Conservation (phyloP, 768 basidiomycete genomes). For the Mycena latifolia region DNA sequence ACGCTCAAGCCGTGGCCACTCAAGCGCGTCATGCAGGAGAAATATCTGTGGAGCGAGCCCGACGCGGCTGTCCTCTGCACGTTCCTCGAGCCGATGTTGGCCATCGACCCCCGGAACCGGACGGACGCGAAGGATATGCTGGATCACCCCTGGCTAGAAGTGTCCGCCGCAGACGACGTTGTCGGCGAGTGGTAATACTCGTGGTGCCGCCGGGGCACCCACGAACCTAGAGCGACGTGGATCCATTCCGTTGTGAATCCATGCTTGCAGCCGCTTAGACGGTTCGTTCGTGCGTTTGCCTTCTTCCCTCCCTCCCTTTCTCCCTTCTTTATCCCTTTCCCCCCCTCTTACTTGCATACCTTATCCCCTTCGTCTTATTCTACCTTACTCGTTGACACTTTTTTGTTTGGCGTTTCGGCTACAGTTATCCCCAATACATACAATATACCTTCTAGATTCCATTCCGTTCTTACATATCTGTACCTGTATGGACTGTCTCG, state of each 20-base stretch:
- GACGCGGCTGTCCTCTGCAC: slow-evolving; percentile 71
- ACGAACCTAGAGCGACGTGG: slow-evolving; percentile 23
- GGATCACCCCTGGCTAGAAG: slow-evolving; percentile 79
- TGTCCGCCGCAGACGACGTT: slow-evolving; percentile 53
- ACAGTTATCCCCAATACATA: slow-evolving; percentile 22
- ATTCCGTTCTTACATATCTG: slow-evolving; percentile 16
- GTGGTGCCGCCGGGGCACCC: neutral
- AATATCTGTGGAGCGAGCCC: slow-evolving; percentile 77
- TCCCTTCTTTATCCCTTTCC: too few species aligned
- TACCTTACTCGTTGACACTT: slow-evolving; percentile 27
- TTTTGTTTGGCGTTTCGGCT: slow-evolving; percentile 7
- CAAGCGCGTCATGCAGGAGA: slow-evolving; percentile 88
- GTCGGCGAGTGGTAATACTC: slow-evolving; percentile 58
- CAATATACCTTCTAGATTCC: slow-evolving; percentile 33
- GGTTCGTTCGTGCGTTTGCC: slow-evolving; percentile 7
- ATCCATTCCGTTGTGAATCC: neutral
- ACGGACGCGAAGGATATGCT: slow-evolving; percentile 80
- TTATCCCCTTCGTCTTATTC: slow-evolving; percentile 27
- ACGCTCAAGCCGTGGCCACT: slow-evolving; percentile 87
- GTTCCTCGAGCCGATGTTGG: slow-evolving; percentile 84
- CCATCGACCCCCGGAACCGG: slow-evolving; percentile 75
- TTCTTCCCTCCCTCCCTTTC: neutral
- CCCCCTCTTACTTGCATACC: neutral
- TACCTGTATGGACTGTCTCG: slow-evolving; percentile 27
- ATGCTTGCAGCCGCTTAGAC: slow-evolving; percentile 14